Evolutionary conservation across 805 yeast genomes (phyloP).

Genomic region (Wickerhamomyces silvicola): DNA sequence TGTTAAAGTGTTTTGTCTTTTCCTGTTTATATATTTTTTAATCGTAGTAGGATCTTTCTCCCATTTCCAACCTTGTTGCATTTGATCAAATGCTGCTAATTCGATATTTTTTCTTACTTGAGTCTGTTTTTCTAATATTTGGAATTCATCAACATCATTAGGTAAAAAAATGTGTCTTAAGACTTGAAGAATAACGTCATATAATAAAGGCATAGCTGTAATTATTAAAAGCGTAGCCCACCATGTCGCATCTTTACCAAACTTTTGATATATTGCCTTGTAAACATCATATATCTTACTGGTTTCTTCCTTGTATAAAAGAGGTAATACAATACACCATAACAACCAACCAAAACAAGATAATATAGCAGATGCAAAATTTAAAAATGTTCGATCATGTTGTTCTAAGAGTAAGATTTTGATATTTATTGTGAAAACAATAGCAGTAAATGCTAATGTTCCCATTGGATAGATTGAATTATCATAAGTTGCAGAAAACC

Average conservation of each 20-base stretch:
- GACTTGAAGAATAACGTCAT: slow-evolving; percentile 62
- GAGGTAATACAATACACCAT: slow-evolving; percentile 77
- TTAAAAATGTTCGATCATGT: slow-evolving; percentile 64
- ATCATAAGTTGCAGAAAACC: slow-evolving; percentile 58
- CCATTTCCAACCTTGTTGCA: slow-evolving; percentile 77
- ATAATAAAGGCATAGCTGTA: slow-evolving; percentile 48
- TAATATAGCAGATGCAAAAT: slow-evolving; percentile 56
- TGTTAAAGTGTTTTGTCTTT: slow-evolving; percentile 20
- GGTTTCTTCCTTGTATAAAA: slow-evolving; percentile 48
- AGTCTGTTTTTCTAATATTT: slow-evolving; percentile 64
- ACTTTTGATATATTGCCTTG: slow-evolving; percentile 59
- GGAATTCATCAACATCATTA: slow-evolving; percentile 74
- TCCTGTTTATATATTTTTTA: slow-evolving; percentile 16
- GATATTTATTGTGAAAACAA: slow-evolving; percentile 66
- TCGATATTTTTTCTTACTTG: slow-evolving; percentile 67
- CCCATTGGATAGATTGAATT: slow-evolving; percentile 82
- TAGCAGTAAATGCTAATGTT: slow-evolving; percentile 62
- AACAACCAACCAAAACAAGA: slow-evolving; percentile 80
- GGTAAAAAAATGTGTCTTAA: slow-evolving; percentile 52
- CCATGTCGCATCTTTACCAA: slow-evolving; percentile 78
- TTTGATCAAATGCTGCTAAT: slow-evolving; percentile 60
- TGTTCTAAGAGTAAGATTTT: slow-evolving; percentile 80
- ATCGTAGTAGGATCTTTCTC: slow-evolving; percentile 36
- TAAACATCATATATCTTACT: slow-evolving; percentile 63
- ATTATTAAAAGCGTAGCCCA: slow-evolving; percentile 73